Evolutionary conservation across 805 yeast species (phyloP).

Genomic region (Jamesozyma gamospora): DNA sequence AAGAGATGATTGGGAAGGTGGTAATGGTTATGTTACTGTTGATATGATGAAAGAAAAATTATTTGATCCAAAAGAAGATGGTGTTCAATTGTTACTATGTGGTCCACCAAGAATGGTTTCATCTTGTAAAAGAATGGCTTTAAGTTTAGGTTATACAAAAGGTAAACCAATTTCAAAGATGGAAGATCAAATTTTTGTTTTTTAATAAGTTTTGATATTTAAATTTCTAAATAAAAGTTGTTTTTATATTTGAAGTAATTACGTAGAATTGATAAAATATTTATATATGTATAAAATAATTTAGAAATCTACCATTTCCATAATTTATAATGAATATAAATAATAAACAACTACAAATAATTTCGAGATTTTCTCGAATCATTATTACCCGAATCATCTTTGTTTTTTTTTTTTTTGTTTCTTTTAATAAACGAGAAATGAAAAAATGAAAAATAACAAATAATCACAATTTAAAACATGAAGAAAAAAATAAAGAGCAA

Average conservation of each 20-base stretch:
- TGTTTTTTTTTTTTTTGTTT: background rate
- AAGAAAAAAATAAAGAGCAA: too few species aligned
- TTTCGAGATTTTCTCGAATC: too few species aligned
- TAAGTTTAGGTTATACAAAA: conserved; percentile 64
- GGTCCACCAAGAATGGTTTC: conserved; percentile 93
- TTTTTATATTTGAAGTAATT: conserved; percentile 3
- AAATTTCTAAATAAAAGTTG: too few species aligned
- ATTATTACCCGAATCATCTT: too few species aligned
- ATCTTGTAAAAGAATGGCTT: conserved; percentile 72
- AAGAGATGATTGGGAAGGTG: conserved; percentile 58
- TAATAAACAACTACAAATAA: too few species aligned
- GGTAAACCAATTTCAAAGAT: conserved; percentile 83
- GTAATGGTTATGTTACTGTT: conserved; percentile 66
- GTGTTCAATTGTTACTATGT: conserved; percentile 61
- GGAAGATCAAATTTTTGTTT: conserved; percentile 84
- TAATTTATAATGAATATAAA: too few species aligned
- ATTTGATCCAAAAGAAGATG: conserved; percentile 40
- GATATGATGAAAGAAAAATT: conserved; percentile 51
- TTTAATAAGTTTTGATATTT: too few species aligned
- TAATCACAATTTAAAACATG: too few species aligned
- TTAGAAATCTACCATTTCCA: too few species aligned
- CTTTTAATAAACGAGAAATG: background rate
- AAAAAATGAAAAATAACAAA: too few species aligned
- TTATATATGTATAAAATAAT: too few species aligned
- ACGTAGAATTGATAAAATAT: background rate